A percentile compares a stretch with the other conserved stretches of the same genome.
Evolutionary conservation across 345 rosid genomes (phyloP).

Genomic region (Linum usitatissimum): DNA sequence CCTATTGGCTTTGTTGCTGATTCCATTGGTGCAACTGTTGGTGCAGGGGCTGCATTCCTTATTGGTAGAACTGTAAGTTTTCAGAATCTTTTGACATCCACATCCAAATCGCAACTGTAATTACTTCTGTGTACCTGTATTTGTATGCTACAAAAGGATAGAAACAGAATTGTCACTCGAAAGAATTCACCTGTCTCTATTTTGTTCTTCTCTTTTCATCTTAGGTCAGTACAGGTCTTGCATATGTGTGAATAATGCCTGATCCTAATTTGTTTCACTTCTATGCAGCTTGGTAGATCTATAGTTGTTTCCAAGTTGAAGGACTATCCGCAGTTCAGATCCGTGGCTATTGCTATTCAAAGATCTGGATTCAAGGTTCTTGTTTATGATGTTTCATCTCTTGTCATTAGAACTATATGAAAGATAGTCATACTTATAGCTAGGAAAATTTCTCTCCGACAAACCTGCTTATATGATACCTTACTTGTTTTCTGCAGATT

Average conservation of each 20-base stretch:
- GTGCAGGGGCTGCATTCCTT: constrained; percentile 92
- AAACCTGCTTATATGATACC: constrained; percentile 8
- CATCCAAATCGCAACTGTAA: neutral
- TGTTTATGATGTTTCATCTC: neutral
- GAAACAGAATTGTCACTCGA: neutral
- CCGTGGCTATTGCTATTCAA: constrained; percentile 72
- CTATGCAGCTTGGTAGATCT: constrained; percentile 63
- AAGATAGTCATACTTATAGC: neutral
- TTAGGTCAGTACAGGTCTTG: neutral
- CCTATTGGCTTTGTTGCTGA: constrained; percentile 90
- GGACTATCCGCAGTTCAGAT: constrained; percentile 89
- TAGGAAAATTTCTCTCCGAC: neutral
- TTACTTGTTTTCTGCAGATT: constrained; percentile 34
- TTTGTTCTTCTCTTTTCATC: no score
- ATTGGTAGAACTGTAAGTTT: constrained; percentile 73
- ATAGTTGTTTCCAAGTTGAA: constrained; percentile 76
- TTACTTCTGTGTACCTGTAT: neutral
- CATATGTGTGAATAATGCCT: neutral
- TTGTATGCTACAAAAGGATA: neutral
- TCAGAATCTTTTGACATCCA: neutral
- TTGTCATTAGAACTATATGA: no score
- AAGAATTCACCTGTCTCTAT: neutral
- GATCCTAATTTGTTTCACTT: neutral
- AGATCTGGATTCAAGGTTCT: constrained; percentile 95
- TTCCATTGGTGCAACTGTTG: constrained; percentile 86